Base-by-base conservation (phyloP, 208 protist genomes). In the Phytomonas francai region DNA sequence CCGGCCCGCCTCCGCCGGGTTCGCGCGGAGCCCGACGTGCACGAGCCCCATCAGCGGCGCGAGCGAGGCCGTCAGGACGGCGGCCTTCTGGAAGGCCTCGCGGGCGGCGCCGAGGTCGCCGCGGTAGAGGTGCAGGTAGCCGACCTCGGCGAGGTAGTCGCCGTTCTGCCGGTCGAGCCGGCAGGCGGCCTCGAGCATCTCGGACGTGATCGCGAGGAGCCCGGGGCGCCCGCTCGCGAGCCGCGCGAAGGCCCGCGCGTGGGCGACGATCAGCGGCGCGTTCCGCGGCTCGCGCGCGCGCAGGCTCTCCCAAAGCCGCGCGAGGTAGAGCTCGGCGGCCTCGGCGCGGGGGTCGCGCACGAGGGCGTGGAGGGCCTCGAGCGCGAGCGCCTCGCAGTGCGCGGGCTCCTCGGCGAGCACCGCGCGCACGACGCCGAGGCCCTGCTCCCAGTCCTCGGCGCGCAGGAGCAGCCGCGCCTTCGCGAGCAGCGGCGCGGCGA, bases 361-460 rank as follows among this genome's bases (percentile, higher is more conserved):
- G 1, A 95, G 78, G 9, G 87, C 68, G 73, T 95, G 83, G 11
- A 96, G 77, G 22, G 79, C 78, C 71, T 84, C 76, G 31, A 95
- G 66, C 34, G 76, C 73, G 31, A 97, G 64, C 29, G 87, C 90
- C 71, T 96, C 86, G 11, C 94, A 54, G 74, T 96, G 94, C 33
- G 65, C 77, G 31, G 80, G 83, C 60, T 97, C 89, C 32, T 84
- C 81, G 30, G 74, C 67, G 12, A 97, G 74, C 28, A 98, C 85
- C 54, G 91, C 85, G 12, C 89, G 81, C 4, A 84, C 88, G 22
- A 79, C 91, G 61, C 98, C 93, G 2, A 81, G 67, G 14, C 84
- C 83, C 74, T 97, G 95, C 12, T 96, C 90, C 96, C 96, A 98
- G 68, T 98, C 93, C 45, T 94, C 93, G 27, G 92, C 84, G 59